Conservation (phyloP, 208 protist genomes). For the Angomonas ambiguus region DNA sequence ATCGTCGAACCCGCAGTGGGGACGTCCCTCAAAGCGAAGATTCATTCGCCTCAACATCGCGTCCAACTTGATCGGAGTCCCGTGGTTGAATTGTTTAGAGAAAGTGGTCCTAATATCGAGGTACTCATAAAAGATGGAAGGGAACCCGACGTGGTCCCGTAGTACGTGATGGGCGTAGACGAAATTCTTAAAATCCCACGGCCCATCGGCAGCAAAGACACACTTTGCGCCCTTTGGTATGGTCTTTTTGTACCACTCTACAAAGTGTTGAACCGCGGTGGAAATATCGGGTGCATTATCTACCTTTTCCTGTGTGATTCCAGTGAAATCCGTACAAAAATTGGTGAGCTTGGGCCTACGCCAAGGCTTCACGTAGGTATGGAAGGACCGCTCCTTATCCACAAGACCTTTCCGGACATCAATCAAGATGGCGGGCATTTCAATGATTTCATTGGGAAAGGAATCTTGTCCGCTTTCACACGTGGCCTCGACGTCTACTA, state of each 20-base stretch:
- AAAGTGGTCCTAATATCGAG: constrained; percentile 88
- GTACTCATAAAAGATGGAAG: constrained; percentile 86
- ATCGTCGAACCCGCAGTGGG: constrained; percentile 90
- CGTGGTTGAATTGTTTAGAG: constrained; percentile 60
- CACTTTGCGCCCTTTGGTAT: constrained; percentile 67
- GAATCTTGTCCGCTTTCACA: constrained; percentile 61
- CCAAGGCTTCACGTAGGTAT: constrained; percentile 88
- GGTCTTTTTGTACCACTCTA: constrained; percentile 71
- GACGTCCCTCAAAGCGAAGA: constrained; percentile 75
- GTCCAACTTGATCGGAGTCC: constrained; percentile 63
- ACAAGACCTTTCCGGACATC: constrained; percentile 68
- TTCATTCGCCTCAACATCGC: constrained; percentile 72
- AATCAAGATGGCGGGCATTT: constrained; percentile 90
- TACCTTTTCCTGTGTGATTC: constrained; percentile 91
- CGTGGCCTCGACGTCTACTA: constrained; percentile 91
- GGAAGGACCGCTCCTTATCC: constrained; percentile 71
- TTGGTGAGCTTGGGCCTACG: constrained; percentile 73
- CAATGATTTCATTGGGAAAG: constrained; percentile 94
- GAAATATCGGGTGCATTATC: constrained; percentile 63
- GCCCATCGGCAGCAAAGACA: constrained; percentile 82
- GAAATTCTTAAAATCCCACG: constrained; percentile 86
- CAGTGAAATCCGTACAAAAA: constrained; percentile 94
- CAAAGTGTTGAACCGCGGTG: constrained; percentile 68
- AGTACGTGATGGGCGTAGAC: constrained; percentile 71
- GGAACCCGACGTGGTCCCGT: constrained; percentile 71